Evolutionary conservation across 441 rosid genomes (phyloP).

Genomic region (Dalechampia spathulata): DNA sequence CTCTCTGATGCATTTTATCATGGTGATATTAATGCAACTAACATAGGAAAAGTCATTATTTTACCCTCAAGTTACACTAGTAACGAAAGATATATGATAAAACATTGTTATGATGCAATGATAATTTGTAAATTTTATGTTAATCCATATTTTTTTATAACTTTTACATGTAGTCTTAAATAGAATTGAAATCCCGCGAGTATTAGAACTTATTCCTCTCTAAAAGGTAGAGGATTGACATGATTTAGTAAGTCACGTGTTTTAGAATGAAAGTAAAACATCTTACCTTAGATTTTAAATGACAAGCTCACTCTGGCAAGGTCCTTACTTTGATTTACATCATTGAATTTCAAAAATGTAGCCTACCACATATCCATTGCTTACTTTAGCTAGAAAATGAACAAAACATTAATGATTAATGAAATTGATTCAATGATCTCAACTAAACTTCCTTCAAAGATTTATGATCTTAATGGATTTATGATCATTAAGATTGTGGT

Average conservation of each 20-base stretch:
- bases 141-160: neutral
- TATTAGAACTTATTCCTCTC: no score
- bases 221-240: neutral
- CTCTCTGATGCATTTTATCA: neutral
- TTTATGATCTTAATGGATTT: no score
- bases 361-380: neutral
- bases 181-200: neutral
- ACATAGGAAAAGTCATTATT: neutral
- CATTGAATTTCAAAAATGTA: neutral
- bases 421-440: neutral
- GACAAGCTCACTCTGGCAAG: no score
- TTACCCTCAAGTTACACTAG: neutral
- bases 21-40: neutral
- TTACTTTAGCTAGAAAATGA: neutral
- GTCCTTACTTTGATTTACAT: neutral
- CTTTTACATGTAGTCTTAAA: neutral
- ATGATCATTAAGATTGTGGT: neutral
- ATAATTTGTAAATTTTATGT: neutral
- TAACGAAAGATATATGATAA: neutral
- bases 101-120: slow-evolving; percentile 1
- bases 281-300: neutral
- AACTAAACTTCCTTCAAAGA: neutral
- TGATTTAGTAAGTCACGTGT: neutral
- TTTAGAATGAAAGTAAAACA: neutral
- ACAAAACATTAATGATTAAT: neutral